These are phyloP conservation scores for Camelina laxa DNA, from an alignment of 345 rosid genomes.

Conservation along the genomic window DNA sequence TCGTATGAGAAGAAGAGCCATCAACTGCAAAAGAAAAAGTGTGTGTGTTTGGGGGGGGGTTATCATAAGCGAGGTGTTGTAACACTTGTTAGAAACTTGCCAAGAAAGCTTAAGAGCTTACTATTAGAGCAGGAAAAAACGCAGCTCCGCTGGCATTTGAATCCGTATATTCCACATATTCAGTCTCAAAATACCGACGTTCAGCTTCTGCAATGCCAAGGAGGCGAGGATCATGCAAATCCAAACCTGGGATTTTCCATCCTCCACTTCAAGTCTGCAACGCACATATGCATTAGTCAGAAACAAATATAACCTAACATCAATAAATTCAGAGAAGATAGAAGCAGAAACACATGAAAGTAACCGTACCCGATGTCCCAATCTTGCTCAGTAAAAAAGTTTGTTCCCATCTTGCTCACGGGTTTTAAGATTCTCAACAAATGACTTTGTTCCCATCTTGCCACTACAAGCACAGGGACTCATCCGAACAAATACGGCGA, in stretches of 20 bases:
- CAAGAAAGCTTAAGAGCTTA: constrained; percentile 43
- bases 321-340: neutral
- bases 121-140: constrained; percentile 91
- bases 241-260: constrained; percentile 91
- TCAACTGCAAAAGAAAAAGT: constrained; percentile 53
- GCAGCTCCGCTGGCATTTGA: constrained; percentile 93
- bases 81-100: neutral
- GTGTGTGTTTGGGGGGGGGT: neutral
- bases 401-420: too few species aligned
- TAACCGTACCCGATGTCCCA: constrained; percentile 69
- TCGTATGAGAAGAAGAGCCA: constrained; percentile 87
- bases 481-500: too few species aligned
- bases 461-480: too few species aligned
- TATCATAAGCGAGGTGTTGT: neutral
- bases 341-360: neutral
- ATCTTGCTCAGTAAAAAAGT: too few species aligned
- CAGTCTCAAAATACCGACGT: constrained; percentile 76
- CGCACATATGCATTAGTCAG: constrained; percentile 13
- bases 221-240: constrained; percentile 80
- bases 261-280: constrained; percentile 61
- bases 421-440: too few species aligned
- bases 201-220: constrained; percentile 94
- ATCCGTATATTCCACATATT: constrained; percentile 82
- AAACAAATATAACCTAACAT: neutral
- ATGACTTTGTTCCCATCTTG: too few species aligned